Conservation (phyloP, 2,329 filamentous ascomycete species). For the Fusarium sp. region DNA sequence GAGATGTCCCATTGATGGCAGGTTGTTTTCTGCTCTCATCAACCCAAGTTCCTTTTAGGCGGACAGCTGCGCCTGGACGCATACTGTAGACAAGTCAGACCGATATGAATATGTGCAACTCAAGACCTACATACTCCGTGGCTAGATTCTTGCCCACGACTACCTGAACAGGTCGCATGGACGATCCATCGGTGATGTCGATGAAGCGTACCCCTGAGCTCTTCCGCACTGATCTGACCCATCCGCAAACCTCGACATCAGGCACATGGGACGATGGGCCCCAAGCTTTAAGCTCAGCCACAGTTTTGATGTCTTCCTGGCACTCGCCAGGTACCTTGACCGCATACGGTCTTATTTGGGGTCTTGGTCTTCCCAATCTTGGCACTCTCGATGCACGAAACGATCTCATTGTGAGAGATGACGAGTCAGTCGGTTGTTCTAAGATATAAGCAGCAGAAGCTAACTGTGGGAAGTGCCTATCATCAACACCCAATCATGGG, state of each 20-base stretch:
- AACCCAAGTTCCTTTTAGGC: conserved; percentile 79
- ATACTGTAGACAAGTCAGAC: conserved; percentile 63
- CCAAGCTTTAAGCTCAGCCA: conserved; percentile 67
- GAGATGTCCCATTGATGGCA: background rate
- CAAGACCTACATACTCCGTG: conserved; percentile 67
- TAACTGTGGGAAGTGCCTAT: conserved; percentile 5
- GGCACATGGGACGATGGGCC: conserved; percentile 54
- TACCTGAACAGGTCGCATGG: conserved; percentile 80
- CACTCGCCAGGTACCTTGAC: conserved; percentile 42
- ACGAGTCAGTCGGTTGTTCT: conserved; percentile 14
- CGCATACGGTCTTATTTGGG: conserved; percentile 45
- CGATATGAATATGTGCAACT: conserved; percentile 28
- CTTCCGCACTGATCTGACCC: conserved; percentile 83
- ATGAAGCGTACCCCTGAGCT: conserved; percentile 88
- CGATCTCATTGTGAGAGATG: conserved; percentile 32
- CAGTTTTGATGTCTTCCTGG: conserved; percentile 51
- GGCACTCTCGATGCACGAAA: conserved; percentile 25
- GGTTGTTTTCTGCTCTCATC: conserved; percentile 29
- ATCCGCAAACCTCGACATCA: conserved; percentile 76
- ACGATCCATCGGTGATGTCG: conserved; percentile 87
- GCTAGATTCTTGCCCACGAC: conserved; percentile 78
- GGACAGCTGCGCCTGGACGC: conserved; percentile 82
- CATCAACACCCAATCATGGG: background rate
- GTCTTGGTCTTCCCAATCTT: conserved; percentile 3
- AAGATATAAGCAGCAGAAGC: background rate